Evolutionary conservation across 257 asterid species (phyloP).

Genomic region (Datura wrightii): DNA sequence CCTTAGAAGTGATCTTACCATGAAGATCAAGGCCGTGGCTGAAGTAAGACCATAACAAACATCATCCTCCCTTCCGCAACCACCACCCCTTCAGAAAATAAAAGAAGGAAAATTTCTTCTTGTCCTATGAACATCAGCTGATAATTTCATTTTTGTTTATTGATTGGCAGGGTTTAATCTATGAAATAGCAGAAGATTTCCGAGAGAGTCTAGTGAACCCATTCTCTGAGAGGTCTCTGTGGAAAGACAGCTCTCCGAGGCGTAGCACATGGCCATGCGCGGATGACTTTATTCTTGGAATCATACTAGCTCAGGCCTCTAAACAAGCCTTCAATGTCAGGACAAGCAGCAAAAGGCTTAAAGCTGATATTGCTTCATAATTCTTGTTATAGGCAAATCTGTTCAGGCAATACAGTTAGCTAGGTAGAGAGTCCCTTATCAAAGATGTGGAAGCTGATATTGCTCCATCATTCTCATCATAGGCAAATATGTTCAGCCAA

Average conservation of each 20-base stretch:
- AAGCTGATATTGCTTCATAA: conserved; percentile 79
- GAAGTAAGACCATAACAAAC: conserved; percentile 58
- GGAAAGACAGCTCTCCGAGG: conserved; percentile 63
- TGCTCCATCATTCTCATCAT: conserved; percentile 13
- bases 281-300: conserved; percentile 70
- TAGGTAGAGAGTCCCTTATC: neutral
- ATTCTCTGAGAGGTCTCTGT: conserved; percentile 67
- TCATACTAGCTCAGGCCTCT: conserved; percentile 59
- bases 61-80: neutral
- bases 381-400: conserved; percentile 39
- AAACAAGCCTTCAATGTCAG: conserved; percentile 53
- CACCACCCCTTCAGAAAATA: neutral
- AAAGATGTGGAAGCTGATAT: neutral
- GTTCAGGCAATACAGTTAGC: conserved; percentile 15
- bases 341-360: conserved; percentile 65
- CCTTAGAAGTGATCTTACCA: conserved; percentile 66
- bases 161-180: conserved; percentile 64
- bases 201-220: conserved; percentile 71
- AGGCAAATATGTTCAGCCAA: conserved; percentile 18
- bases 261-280: conserved; percentile 71
- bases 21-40: conserved; percentile 94
- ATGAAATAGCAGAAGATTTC: conserved; percentile 75
- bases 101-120: neutral
- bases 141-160: neutral
- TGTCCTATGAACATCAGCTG: neutral